Base-by-base conservation (phyloP, 148 eudicot species). In the Persicaria tinctoria region DNA sequence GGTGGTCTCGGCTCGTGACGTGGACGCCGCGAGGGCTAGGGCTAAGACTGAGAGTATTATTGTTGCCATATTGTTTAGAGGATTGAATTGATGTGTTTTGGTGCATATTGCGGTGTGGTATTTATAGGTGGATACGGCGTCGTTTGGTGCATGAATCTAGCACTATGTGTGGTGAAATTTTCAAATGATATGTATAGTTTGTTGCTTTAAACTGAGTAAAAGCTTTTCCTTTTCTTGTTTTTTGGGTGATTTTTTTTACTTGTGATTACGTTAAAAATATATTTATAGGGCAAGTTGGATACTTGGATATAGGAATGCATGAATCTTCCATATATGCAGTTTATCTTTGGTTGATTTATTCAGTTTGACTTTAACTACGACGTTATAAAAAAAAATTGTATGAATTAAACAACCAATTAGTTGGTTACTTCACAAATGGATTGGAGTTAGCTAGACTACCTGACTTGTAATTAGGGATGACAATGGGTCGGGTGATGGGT, bases 111-210 rank as follows among this genome's bases (percentile, higher is more conserved):
- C 18, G 6, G 63, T 27, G 68, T 32, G 45, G 45, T 27, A 27
- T 27, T 63, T 63, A 63, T 63, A 63, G 68, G 68, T 14, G 45
- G 46, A 3, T 63, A 63, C 68, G 44, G 11, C 68, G 68, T 63
- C 68, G 68, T 63, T 32, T 63, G 68, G 12, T 32, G 68, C 68
- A 63, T 63, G 68, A 63, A 63, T 63, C 16, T 63, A 45, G 44
- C 16, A 50, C 1, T 8, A 8, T 11, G 45, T 10, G 12, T 11
- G 16, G 14, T 59, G 64, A 59, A 59, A 5, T 54, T 10, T 54
- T 54, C 1, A 14, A 54, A 54, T 54, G 18, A 0, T 11, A 54
- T 59, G 18, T 9, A 23, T 59, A 55, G 5, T 6, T 57, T 32
- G 68, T 63, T 63, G 68, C 68, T 63, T 63, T 63, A 63, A 27